These are phyloP conservation scores for Podospora anserina DNA, from an alignment of 495 filamentous ascomycete genomes.

Conservation along the genomic window DNA sequence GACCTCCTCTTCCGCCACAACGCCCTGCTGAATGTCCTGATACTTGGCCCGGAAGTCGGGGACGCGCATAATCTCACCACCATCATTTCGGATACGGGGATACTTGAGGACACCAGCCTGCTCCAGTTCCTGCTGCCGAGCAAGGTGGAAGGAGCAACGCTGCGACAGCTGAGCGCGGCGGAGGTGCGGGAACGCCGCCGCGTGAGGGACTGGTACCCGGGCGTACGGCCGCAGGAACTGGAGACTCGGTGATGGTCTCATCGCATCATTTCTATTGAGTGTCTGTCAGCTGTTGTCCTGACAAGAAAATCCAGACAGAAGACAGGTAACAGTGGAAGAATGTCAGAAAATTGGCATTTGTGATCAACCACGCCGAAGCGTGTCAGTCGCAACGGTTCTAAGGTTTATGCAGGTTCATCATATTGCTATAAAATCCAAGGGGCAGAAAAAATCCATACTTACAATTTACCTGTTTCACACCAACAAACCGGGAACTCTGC, in stretches of 20 bases:
- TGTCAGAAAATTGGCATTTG: constrained; percentile 51
- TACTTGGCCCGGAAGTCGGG: constrained; percentile 42
- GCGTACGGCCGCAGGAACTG: constrained; percentile 52
- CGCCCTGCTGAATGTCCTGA: constrained; percentile 22
- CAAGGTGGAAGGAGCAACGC: constrained; percentile 44
- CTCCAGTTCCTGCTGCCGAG: constrained; percentile 32
- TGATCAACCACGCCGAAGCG: constrained; percentile 60
- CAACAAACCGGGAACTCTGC: neutral
- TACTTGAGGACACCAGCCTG: constrained; percentile 40
- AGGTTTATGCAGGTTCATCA: constrained; percentile 48
- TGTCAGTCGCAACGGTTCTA: constrained; percentile 98
- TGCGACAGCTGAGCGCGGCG: neutral
- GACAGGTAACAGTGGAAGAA: constrained; percentile 14
- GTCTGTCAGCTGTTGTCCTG: constrained; percentile 2
- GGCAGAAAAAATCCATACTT: constrained; percentile 16
- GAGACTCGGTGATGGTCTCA: constrained; percentile 39
- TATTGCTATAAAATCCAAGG: neutral
- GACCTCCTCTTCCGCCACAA: constrained; percentile 39
- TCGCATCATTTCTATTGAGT: constrained; percentile 28
- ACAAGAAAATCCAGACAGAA: neutral
- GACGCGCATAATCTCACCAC: constrained; percentile 32
- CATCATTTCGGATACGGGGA: constrained; percentile 35
- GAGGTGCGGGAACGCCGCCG: neutral
- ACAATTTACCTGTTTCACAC: constrained; percentile 15
- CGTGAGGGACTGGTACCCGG: neutral